Evolutionary conservation across 257 asterid genomes (phyloP).

Genomic region (Nicotiana tabacum): DNA sequence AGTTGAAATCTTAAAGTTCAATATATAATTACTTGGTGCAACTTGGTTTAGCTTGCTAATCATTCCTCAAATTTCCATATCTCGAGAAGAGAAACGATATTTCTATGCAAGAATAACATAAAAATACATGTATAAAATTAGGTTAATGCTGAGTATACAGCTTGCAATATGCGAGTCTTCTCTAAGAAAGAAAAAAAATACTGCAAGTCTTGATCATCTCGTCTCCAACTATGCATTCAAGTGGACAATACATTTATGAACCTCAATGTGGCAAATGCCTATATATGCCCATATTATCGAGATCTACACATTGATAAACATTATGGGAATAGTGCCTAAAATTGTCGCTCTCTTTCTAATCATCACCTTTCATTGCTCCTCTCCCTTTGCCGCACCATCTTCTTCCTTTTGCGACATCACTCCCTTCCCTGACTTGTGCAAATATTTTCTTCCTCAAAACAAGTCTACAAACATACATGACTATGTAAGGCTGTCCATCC

Average conservation of each 20-base stretch:
- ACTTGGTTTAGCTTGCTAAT: not conserved
- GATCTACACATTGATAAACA: not conserved
- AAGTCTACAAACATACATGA: conserved; percentile 15
- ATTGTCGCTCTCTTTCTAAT: not conserved
- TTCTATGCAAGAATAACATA: too few species aligned
- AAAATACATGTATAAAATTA: too few species aligned
- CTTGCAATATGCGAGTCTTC: too few species aligned
- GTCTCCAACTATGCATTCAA: not conserved
- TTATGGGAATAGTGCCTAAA: not conserved
- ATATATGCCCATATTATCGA: not conserved
- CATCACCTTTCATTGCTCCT: not conserved
- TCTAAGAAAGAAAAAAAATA: too few species aligned
- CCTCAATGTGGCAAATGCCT: not conserved
- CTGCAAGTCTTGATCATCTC: not conserved
- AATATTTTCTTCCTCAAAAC: conserved; percentile 10
- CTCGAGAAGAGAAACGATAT: not conserved
- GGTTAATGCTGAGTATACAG: too few species aligned
- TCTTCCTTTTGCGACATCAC: conserved; percentile 15
- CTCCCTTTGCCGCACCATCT: not conserved
- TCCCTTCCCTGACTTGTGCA: conserved; percentile 16
- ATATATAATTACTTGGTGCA: not conserved
- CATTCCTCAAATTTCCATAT: not conserved
- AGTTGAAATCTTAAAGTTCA: too few species aligned
- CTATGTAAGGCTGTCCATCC: conserved; percentile 8
- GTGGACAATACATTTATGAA: not conserved